Percentiles rank a stretch among this genome's conserved stretches.
Conservation (phyloP, 2,329 filamentous ascomycete genomes). For the Ascochyta fabae region DNA sequence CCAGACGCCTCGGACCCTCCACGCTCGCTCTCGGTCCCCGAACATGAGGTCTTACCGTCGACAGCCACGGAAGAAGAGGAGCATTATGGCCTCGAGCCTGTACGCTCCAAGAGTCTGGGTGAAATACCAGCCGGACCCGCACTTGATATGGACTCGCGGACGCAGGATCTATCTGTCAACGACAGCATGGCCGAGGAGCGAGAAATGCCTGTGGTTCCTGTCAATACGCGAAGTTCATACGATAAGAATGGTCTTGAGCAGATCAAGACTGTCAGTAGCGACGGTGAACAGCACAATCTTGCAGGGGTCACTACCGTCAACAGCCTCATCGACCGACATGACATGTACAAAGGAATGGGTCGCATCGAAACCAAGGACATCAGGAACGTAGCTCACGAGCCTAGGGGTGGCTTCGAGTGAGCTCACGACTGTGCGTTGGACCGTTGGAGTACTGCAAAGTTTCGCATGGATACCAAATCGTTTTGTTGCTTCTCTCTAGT, state of each 20-base stretch:
- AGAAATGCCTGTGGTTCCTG: conserved; percentile 18
- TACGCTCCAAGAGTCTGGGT: conserved; percentile 45
- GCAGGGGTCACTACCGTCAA: conserved; percentile 41
- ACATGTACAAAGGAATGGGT: conserved; percentile 49
- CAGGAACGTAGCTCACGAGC: conserved; percentile 37
- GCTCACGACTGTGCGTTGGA: background rate
- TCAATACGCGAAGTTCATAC: conserved; percentile 11
- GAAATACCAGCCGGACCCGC: conserved; percentile 37
- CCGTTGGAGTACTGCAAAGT: background rate
- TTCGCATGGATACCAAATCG: conserved; percentile 12
- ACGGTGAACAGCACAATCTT: conserved; percentile 29
- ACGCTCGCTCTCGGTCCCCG: conserved; percentile 37
- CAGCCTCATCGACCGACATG: conserved; percentile 51
- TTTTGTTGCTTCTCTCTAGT: background rate
- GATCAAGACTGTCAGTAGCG: conserved; percentile 35
- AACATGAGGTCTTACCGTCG: conserved; percentile 20
- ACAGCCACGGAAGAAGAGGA: conserved; percentile 18
- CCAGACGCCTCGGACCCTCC: conserved; percentile 24
- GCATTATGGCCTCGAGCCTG: conserved; percentile 33
- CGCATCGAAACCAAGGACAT: conserved; percentile 50
- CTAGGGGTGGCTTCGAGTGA: conserved; percentile 14
- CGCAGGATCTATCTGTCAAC: conserved; percentile 28
- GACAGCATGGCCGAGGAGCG: conserved; percentile 13
- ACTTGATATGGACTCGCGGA: conserved; percentile 32
- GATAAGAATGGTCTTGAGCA: conserved; percentile 38